These are phyloP conservation scores for Geosmithia flava DNA, from an alignment of 2,329 filamentous ascomycete genomes.

Conservation along the genomic window DNA sequence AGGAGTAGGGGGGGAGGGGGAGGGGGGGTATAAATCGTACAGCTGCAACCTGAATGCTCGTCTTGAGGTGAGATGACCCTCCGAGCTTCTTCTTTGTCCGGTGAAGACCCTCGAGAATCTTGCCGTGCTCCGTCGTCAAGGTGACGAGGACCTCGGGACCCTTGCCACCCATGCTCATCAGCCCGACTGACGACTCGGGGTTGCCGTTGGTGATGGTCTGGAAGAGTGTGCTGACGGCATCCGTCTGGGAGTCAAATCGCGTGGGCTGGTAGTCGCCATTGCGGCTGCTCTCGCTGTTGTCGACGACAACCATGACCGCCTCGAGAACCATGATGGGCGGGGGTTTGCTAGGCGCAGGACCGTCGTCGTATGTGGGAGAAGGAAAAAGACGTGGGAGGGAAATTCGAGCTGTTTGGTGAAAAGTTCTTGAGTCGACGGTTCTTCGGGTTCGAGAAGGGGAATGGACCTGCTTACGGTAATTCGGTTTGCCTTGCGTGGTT, in stretches of 20 bases:
- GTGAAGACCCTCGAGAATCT: conserved; percentile 85
- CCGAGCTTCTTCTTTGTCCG: conserved; percentile 84
- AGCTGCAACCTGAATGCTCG: conserved; percentile 87
- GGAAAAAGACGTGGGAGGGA: no score
- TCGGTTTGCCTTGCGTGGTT: neutral
- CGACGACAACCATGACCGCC: conserved; percentile 98
- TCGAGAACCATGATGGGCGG: conserved; percentile 81
- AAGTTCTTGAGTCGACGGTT: neutral
- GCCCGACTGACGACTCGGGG: conserved; percentile 89
- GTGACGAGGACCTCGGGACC: conserved; percentile 97
- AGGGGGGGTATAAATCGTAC: conserved; percentile 41
- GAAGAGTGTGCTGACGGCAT: conserved; percentile 91
- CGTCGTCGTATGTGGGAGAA: neutral
- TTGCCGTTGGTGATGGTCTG: conserved; percentile 91
- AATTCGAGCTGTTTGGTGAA: neutral
- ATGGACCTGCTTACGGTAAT: neutral
- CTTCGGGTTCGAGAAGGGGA: neutral
- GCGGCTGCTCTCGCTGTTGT: conserved; percentile 97
- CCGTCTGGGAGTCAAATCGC: conserved; percentile 90
- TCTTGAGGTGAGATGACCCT: conserved; percentile 77
- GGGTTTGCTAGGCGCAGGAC: conserved; percentile 10
- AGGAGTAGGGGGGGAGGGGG: no score
- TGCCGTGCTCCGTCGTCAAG: conserved; percentile 89
- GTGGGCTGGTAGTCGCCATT: conserved; percentile 91
- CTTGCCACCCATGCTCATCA: conserved; percentile 98